Evolutionary conservation across 140 eudicot species (phyloP).

Genomic region (Stevia rebaudiana): DNA sequence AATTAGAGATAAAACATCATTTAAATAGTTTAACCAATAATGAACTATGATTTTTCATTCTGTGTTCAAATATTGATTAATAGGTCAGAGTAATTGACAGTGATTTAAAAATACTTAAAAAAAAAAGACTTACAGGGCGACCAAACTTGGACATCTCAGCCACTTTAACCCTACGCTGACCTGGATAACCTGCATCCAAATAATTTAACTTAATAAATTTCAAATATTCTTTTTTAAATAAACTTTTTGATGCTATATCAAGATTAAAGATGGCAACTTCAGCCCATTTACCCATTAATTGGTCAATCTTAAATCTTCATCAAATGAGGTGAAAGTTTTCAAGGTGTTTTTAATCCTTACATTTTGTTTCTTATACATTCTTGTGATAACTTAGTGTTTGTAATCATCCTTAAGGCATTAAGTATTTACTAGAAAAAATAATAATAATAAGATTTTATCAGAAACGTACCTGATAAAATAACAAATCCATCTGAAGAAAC

Average conservation of each 20-base stretch:
- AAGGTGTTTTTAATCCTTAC: not conserved
- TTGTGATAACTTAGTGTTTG: not conserved
- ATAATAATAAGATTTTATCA: not conserved
- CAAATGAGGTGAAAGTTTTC: not conserved
- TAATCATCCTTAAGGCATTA: not conserved
- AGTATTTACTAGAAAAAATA: not conserved
- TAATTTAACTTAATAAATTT: slow-evolving; percentile 8
- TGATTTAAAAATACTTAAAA: not conserved
- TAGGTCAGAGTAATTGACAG: not conserved
- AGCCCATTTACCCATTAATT: not conserved
- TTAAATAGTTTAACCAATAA: not conserved
- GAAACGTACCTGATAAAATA: slow-evolving; percentile 67
- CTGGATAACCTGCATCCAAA: slow-evolving; percentile 61
- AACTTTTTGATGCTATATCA: not conserved
- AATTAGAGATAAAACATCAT: not conserved
- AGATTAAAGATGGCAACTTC: not conserved
- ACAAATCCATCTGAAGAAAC: slow-evolving; percentile 89
- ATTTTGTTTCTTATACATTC: not conserved
- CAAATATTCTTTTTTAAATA: not conserved
- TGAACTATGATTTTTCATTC: not conserved
- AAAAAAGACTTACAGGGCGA: slow-evolving; percentile 70
- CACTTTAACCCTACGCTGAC: slow-evolving; percentile 67
- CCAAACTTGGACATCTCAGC: slow-evolving; percentile 83
- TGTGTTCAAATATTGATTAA: not conserved
- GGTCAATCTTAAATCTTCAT: not conserved